A percentile compares a stretch with the other conserved stretches of the same genome.
phyloP scores from a whole-genome alignment of 805 yeast genomes.

The Pichia exigua region DNA sequence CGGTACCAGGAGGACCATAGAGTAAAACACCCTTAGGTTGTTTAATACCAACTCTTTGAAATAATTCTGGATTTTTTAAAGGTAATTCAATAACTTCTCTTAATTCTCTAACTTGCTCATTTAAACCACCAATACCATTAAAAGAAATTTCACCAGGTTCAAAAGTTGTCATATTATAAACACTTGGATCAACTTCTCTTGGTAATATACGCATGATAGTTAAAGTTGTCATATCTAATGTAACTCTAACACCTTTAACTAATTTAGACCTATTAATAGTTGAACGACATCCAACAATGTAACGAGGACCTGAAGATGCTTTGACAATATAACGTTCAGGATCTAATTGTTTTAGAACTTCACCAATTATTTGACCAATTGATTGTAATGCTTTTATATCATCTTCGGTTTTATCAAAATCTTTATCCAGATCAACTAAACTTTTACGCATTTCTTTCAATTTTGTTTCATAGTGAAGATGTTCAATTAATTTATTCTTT shows the following conservation, averaged over 20 bases:
- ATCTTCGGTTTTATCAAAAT: conserved; percentile 88
- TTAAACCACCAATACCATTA: conserved; percentile 91
- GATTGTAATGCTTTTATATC: conserved; percentile 96
- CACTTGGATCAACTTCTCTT: conserved; percentile 96
- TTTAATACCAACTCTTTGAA: conserved; percentile 91
- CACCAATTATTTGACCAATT: conserved; percentile 96
- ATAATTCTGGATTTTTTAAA: conserved; percentile 91
- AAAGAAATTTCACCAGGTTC: conserved; percentile 97
- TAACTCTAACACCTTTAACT: conserved; percentile 92
- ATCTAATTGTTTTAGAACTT: conserved; percentile 88
- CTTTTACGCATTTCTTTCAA: conserved; percentile 75
- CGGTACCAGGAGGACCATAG: conserved; percentile 99
- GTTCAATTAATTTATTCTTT: conserved; percentile 83
- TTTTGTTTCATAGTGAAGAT: conserved; percentile 89
- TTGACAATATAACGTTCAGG: conserved; percentile 93
- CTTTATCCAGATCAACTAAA: conserved; percentile 75
- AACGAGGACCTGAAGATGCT: conserved; percentile 95
- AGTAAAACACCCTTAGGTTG: conserved; percentile 98
- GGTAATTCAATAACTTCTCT: conserved; percentile 98
- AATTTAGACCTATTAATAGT: conserved; percentile 77
- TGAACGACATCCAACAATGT: conserved; percentile 94
- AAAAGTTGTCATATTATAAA: conserved; percentile 95
- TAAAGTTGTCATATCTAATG: conserved; percentile 93
- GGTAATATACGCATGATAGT: conserved; percentile 97
- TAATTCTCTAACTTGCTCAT: conserved; percentile 91